phyloP scores from a whole-genome alignment of 805 yeast species.

The Saitoella complicata region DNA sequence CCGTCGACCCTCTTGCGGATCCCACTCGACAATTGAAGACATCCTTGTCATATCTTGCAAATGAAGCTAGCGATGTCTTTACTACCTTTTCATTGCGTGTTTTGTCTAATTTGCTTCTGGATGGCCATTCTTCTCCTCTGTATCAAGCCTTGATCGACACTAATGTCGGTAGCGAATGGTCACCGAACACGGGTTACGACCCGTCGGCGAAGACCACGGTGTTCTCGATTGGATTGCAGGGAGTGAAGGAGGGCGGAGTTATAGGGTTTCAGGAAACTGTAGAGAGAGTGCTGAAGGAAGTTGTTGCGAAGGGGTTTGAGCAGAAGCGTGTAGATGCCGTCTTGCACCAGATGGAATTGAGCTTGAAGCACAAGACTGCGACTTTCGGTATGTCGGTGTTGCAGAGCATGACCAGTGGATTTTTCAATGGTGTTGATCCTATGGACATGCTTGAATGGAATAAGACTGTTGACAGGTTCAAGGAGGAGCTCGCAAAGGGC shows the following conservation, averaged over 20 bases:
- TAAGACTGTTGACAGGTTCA: conserved; percentile 40
- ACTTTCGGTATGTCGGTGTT: conserved; percentile 74
- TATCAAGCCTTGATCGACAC: conserved; percentile 76
- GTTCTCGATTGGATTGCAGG: conserved; percentile 76
- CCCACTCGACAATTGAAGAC: conserved; percentile 53
- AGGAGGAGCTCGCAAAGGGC: conserved; percentile 44
- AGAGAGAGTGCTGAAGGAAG: conserved; percentile 29
- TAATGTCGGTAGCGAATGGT: conserved; percentile 69
- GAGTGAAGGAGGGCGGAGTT: conserved; percentile 36
- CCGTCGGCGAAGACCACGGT: conserved; percentile 59
- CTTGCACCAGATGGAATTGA: conserved; percentile 71
- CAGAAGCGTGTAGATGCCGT: conserved; percentile 61
- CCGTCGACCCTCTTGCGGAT: conserved; percentile 63
- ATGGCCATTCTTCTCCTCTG: conserved; percentile 84
- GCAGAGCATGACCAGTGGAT: conserved; percentile 60
- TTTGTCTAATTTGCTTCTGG: conserved; percentile 53
- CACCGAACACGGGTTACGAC: conserved; percentile 79
- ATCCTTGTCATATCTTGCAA: conserved; percentile 80
- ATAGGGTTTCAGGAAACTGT: conserved; percentile 33
- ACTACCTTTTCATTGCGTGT: conserved; percentile 58
- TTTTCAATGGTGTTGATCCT: conserved; percentile 74
- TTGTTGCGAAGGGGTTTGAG: conserved; percentile 32
- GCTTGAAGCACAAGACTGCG: conserved; percentile 73
- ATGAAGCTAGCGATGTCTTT: conserved; percentile 50
- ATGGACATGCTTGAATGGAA: conserved; percentile 52